Percentiles rank a stretch among this genome's conserved stretches.
These are phyloP conservation scores for Gastrodia elata DNA, from an alignment of 106 monocot genomes.

Conservation along the genomic window DNA sequence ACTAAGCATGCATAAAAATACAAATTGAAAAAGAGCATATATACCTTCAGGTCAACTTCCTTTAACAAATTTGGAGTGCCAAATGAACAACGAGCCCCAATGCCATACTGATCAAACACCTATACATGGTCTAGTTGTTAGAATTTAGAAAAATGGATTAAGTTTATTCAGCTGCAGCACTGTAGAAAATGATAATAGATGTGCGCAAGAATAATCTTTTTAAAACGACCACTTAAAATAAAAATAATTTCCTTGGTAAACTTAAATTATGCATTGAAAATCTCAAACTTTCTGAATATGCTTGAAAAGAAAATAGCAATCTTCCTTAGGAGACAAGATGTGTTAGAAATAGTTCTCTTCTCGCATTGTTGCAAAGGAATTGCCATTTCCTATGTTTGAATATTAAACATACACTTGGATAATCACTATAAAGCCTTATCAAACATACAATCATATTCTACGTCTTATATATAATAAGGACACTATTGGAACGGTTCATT, in stretches of 20 bases:
- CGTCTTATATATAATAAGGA: not conserved
- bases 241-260: not conserved
- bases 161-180: not conserved
- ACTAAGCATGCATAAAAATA: not conserved
- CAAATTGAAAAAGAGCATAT: not conserved
- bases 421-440: not conserved
- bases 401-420: not conserved
- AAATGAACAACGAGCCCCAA: slow-evolving; percentile 41
- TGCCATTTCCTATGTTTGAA: not conserved
- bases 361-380: not conserved
- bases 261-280: not conserved
- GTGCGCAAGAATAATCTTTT: not conserved
- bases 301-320: not conserved
- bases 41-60: slow-evolving; percentile 57
- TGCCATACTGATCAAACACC: slow-evolving; percentile 74
- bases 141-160: not conserved
- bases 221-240: not conserved
- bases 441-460: not conserved
- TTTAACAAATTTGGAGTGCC: slow-evolving; percentile 43
- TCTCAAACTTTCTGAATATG: not conserved
- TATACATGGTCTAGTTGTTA: slow-evolving; percentile 6
- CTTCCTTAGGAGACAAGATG: not conserved
- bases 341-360: not conserved
- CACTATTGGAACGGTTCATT: not conserved
- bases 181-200: not conserved